Base-by-base conservation (phyloP, 192 early-diverging fungal species). In the Pilaira anomala region DNA sequence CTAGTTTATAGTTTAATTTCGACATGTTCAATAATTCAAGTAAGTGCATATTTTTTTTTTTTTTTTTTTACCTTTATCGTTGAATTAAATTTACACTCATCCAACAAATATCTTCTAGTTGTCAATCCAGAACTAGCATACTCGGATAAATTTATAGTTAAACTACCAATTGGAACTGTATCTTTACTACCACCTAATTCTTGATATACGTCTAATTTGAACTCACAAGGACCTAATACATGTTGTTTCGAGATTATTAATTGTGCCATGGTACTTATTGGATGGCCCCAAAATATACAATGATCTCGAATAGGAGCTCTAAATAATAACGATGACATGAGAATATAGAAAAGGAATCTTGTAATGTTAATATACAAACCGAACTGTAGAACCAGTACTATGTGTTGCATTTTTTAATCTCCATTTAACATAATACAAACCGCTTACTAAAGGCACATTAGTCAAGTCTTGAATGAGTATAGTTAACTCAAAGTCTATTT, bases 381-480 rank as follows among this genome's bases (percentile, higher is more conserved):
- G 64, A 11, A 40, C 30, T 22, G 79, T 82, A 29, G 53, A 49
- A 12, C 74, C 74, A 56, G 30, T 65, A 9, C 68, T 33, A 46
- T 64, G 54, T 18, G 51, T 58, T 18, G 73, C 74, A 59, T 81
- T 59, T 61, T 83, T 81, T 19, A 87, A 75, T 56, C 74, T 83
- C 90, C 90, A 94, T 70, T 92, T 91, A 36, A 82, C 83, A 76
- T 83, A 91, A 66, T 91, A 95, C 48, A 86, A 75, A 1, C 93
- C 93, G 66, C 75, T 81, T 18, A 92, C 85, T 45, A 89, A 85
- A 18, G 93, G 93, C 36, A 95, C 81, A 69, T 91, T 91, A 67
- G 83, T 82, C 51, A 95, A 69, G 68, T 95, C 93, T 58, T 90
- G 81, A 19, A 94, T 76, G 28, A 80, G 56, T 58, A 87, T 76